Percentiles rank a stretch among this genome's conserved stretches.
Conservation (phyloP, 2,329 filamentous ascomycete species). For the Aspergillus sp. region DNA sequence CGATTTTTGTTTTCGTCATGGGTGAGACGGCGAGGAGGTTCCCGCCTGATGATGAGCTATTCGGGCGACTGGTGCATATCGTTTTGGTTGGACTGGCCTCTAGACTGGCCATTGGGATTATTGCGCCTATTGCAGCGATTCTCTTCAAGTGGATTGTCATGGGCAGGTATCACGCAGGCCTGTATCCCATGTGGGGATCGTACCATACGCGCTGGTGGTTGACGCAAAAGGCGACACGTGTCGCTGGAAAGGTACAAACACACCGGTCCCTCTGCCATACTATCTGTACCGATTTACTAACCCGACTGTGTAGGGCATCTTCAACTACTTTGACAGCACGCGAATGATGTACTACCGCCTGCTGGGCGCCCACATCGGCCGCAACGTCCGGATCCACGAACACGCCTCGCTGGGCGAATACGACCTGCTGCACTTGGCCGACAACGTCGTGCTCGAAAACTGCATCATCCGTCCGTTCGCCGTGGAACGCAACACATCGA, state of each 20-base stretch:
- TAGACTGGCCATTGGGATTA: slow-evolving; percentile 43
- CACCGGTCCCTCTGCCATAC: neutral
- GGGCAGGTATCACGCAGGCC: slow-evolving; percentile 57
- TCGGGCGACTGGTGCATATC: slow-evolving; percentile 56
- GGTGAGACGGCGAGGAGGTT: slow-evolving; percentile 38
- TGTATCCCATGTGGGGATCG: slow-evolving; percentile 64
- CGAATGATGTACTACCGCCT: slow-evolving; percentile 55
- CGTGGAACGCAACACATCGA: slow-evolving; percentile 61
- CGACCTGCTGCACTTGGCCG: slow-evolving; percentile 60
- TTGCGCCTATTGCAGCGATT: slow-evolving; percentile 56
- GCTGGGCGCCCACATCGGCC: slow-evolving; percentile 59
- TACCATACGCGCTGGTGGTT: slow-evolving; percentile 66
- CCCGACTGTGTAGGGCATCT: neutral
- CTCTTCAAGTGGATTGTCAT: slow-evolving; percentile 60
- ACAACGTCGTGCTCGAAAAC: slow-evolving; percentile 52
- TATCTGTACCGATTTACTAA: neutral
- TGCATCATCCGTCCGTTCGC: slow-evolving; percentile 60
- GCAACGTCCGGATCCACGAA: slow-evolving; percentile 52
- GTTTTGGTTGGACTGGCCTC: slow-evolving; percentile 52
- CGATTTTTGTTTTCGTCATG: slow-evolving; percentile 56
- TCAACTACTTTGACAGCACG: slow-evolving; percentile 35
- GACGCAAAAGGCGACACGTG: slow-evolving; percentile 57
- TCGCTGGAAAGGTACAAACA: slow-evolving; percentile 50
- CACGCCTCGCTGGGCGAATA: slow-evolving; percentile 57
- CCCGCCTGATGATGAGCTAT: slow-evolving; percentile 44